phyloP scores from a whole-genome alignment of 768 basidiomycete genomes.

The Mycena filopes region DNA sequence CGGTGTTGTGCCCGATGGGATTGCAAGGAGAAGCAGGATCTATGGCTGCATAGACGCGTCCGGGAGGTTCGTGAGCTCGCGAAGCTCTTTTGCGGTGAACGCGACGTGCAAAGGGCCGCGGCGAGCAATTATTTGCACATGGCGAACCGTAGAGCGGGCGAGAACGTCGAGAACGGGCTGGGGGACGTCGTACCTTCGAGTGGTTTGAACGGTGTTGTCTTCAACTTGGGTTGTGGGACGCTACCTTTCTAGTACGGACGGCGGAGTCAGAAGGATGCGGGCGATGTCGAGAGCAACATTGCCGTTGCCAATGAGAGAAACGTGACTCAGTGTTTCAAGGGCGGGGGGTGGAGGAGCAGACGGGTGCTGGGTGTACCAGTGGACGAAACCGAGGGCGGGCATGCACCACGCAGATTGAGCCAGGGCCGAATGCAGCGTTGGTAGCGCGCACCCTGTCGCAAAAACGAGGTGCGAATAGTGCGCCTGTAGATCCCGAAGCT shows the following conservation, averaged over 20 bases:
- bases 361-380: slow-evolving; percentile 97
- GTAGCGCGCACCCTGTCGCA: slow-evolving; percentile 84
- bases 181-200: slow-evolving; percentile 76
- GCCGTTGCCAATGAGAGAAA: slow-evolving; percentile 91
- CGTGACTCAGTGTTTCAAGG: slow-evolving; percentile 72
- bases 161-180: slow-evolving; percentile 76
- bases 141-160: slow-evolving; percentile 67
- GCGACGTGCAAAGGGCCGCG: slow-evolving; percentile 91
- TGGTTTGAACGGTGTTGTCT: neutral
- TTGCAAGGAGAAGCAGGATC: slow-evolving; percentile 53
- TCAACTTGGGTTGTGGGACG: neutral
- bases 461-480: slow-evolving; percentile 90
- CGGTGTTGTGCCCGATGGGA: slow-evolving; percentile 47
- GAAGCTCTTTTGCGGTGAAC: slow-evolving; percentile 92
- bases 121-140: slow-evolving; percentile 86
- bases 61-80: slow-evolving; percentile 80
- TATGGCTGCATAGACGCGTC: slow-evolving; percentile 77
- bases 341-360: slow-evolving; percentile 68
- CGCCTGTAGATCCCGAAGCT: slow-evolving; percentile 67
- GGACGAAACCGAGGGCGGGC: slow-evolving; percentile 86
- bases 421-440: slow-evolving; percentile 66
- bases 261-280: slow-evolving; percentile 84
- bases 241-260: slow-evolving; percentile 61
- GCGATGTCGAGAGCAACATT: slow-evolving; percentile 96
- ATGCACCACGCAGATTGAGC: slow-evolving; percentile 62